A percentile compares a stretch with the other conserved stretches of the same genome.
Evolutionary conservation across 441 rosid genomes (phyloP).

Genomic region (Populus hybrid): DNA sequence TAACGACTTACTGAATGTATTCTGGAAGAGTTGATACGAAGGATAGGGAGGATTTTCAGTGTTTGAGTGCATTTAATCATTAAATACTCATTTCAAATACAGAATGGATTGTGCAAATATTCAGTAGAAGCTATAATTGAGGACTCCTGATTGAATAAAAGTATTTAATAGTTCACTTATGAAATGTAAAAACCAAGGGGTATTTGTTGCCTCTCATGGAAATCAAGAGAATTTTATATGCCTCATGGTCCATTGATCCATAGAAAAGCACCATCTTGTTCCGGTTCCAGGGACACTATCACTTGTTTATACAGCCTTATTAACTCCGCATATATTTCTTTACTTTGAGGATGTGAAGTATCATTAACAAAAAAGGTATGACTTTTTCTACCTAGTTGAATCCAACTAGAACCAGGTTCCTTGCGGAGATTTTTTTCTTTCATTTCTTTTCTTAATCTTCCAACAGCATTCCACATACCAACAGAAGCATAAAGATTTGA

Average conservation of each 20-base stretch:
- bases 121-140: background rate
- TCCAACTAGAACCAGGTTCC: constrained; percentile 47
- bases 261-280: constrained; percentile 12
- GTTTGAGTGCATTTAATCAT: background rate
- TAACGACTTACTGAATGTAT: background rate
- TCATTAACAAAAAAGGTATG: constrained; percentile 33
- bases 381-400: constrained; percentile 28
- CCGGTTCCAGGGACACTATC: constrained; percentile 11
- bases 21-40: background rate
- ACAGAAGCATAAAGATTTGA: constrained; percentile 40
- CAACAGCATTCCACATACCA: constrained; percentile 35
- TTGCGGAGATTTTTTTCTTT: constrained; percentile 31
- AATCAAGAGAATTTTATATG: background rate
- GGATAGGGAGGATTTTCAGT: background rate
- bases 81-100: background rate
- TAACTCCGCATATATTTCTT: constrained; percentile 26
- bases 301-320: constrained; percentile 28
- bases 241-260: constrained; percentile 4
- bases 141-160: background rate
- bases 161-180: background rate
- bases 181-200: background rate
- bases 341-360: constrained; percentile 27
- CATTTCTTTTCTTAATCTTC: constrained; percentile 42
- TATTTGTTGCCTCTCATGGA: background rate
- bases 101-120: background rate